Conservation (phyloP, 2,329 filamentous ascomycete genomes). For the Fusarium oligoseptatum region DNA sequence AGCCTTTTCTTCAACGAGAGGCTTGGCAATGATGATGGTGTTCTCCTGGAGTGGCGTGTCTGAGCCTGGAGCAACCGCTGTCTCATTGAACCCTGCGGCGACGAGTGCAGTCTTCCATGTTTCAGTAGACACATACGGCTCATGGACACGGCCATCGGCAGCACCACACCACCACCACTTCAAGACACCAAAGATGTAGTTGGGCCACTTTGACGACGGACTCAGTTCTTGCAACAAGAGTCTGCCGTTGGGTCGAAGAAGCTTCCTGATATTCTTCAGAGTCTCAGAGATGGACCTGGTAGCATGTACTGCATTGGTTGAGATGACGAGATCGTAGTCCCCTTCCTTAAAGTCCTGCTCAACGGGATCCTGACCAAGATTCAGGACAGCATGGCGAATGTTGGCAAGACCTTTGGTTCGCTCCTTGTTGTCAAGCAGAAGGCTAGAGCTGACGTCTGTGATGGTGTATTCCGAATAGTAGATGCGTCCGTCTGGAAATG, state of each 20-base stretch:
- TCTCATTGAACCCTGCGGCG: conserved; percentile 42
- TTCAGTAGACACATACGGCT: conserved; percentile 44
- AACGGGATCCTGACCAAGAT: not conserved
- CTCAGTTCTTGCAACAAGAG: conserved; percentile 49
- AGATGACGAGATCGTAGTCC: conserved; percentile 9
- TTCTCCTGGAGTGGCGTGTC: conserved; percentile 28
- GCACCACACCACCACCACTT: conserved; percentile 54
- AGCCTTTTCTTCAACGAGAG: not conserved
- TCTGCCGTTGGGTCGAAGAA: conserved; percentile 50
- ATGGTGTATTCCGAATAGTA: conserved; percentile 48
- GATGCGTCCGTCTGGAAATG: conserved; percentile 18
- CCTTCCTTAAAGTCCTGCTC: conserved; percentile 5
- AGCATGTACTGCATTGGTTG: conserved; percentile 49
- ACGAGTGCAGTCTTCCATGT: conserved; percentile 48
- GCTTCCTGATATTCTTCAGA: conserved; percentile 49
- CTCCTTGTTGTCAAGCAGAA: conserved; percentile 47
- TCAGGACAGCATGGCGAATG: conserved; percentile 20
- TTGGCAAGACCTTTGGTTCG: conserved; percentile 34
- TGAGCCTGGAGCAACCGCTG: conserved; percentile 35
- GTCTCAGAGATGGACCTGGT: conserved; percentile 46
- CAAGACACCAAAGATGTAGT: conserved; percentile 48
- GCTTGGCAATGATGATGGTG: conserved; percentile 22
- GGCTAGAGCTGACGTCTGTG: conserved; percentile 48
- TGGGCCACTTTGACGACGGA: conserved; percentile 41
- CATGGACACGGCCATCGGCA: conserved; percentile 43